Evolutionary conservation across 2,329 filamentous ascomycete species (phyloP), one percentile per base, ranked within the genome.

Genomic region (Boeremia exigua): DNA sequence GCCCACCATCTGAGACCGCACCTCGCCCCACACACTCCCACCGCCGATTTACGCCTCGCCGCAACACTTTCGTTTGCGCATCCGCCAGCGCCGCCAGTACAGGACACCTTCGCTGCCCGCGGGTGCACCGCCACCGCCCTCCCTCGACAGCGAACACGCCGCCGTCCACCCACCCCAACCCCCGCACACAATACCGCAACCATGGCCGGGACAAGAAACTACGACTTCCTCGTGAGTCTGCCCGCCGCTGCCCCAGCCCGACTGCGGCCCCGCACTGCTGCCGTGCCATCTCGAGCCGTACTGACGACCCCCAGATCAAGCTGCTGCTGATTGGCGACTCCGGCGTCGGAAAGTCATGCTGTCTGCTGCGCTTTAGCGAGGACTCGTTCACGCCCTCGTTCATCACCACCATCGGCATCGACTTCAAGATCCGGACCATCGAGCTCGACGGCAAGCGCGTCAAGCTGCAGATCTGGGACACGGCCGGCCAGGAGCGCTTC

Each of bases 391-490:
- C 93, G 48, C 93, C 93, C 38, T 96, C 92, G 69, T 97, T 96
- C 84, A 97, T 97, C 83, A 96, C 93, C 61, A 99, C 95, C 61
- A 99, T 99, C 79, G 95, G 95, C 68, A 98, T 99, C 82, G 95
- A 99, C 81, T 99, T 99, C 84, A 99, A 99, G 86, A 99, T 99
- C 77, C 87, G 95, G 67, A 99, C 95, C 64, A 99, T 99, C 81
- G 95, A 99, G 81, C 84, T 99, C 68, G 95, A 99, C 80, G 94
- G 94, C 76, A 99, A 99, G 86, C 87, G 94, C 61, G 95, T 99
- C 72, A 99, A 99, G 85, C 82, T 99, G 76, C 95, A 99, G 83
- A 99, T 99, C 80, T 99, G 95, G 95, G 95, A 99, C 75, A 99
- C 95, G 25, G 95, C 95, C 49, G 95, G 95, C 51, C 95, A 99